A percentile compares a stretch with the other conserved stretches of the same genome.
These are phyloP conservation scores for Sordariomycetes sp. DNA, from an alignment of 2,329 filamentous ascomycete genomes.

Conservation along the genomic window DNA sequence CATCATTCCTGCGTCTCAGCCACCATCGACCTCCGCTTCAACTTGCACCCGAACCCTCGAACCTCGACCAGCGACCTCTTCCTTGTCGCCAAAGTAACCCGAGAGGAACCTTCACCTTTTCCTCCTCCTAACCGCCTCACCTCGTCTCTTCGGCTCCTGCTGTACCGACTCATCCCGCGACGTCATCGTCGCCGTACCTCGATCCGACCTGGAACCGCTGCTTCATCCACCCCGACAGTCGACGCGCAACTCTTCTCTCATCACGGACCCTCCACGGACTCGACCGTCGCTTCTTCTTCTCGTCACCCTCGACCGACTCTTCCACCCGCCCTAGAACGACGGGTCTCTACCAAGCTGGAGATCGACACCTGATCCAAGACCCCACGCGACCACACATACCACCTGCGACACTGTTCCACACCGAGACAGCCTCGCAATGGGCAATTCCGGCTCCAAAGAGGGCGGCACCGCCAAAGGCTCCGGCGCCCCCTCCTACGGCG, in stretches of 20 bases:
- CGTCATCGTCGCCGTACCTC: too few relatives aligned
- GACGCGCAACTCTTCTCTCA: slow-evolving; percentile 23
- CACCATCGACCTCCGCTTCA: too few relatives aligned
- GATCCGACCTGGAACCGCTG: not conserved
- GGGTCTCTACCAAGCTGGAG: too few relatives aligned
- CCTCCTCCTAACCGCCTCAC: too few relatives aligned
- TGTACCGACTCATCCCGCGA: too few relatives aligned
- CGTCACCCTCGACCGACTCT: slow-evolving; percentile 39
- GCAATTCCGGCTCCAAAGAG: slow-evolving; percentile 64
- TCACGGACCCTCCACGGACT: slow-evolving; percentile 41
- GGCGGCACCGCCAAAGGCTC: slow-evolving; percentile 43
- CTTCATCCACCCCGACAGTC: not conserved
- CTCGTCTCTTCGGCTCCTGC: too few relatives aligned
- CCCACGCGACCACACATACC: too few relatives aligned
- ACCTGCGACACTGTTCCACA: not conserved
- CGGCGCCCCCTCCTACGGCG: slow-evolving; percentile 26
- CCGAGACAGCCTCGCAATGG: slow-evolving; percentile 41
- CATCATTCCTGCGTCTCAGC: not conserved
- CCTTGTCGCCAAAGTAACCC: too few relatives aligned
- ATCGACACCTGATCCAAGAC: too few relatives aligned
- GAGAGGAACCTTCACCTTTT: too few relatives aligned
- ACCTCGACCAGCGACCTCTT: too few relatives aligned
- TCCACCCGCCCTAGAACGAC: slow-evolving; percentile 48
- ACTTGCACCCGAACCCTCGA: too few relatives aligned
- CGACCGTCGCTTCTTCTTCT: slow-evolving; percentile 35